Conservation (phyloP, 2,329 filamentous ascomycete species). For the Colletotrichum sp. region DNA sequence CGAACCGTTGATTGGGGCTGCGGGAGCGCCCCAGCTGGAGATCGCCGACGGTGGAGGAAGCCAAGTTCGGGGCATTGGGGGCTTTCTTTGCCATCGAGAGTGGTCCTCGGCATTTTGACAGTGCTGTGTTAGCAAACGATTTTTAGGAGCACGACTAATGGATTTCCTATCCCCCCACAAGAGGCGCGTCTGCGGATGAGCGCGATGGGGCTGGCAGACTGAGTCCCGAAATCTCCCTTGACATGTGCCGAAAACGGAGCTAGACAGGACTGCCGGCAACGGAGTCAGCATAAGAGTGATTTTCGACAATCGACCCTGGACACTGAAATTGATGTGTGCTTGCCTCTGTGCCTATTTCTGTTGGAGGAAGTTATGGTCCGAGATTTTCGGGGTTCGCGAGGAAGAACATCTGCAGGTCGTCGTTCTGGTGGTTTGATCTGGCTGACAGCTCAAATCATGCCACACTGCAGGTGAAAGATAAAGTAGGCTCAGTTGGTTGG, state of each 20-base stretch:
- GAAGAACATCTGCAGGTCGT: neutral
- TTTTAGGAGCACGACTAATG: slow-evolving; percentile 10
- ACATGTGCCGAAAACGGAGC: slow-evolving; percentile 20
- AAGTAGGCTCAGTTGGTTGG: neutral
- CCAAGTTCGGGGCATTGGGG: slow-evolving; percentile 1
- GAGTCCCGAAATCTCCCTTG: slow-evolving; percentile 4
- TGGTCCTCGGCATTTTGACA: neutral
- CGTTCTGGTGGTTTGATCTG: neutral
- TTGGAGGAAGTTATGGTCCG: neutral
- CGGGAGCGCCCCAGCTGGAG: neutral
- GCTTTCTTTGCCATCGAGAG: neutral
- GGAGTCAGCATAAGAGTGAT: neutral
- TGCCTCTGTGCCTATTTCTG: neutral
- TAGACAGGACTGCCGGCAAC: neutral
- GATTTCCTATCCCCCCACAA: neutral
- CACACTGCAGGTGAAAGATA: neutral
- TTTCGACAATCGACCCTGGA: neutral
- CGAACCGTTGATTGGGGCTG: slow-evolving; percentile 3
- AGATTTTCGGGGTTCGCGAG: neutral
- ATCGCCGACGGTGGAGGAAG: slow-evolving; percentile 7
- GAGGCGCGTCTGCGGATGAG: slow-evolving; percentile 1
- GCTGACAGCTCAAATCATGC: neutral
- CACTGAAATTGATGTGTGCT: neutral
- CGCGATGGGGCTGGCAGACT: slow-evolving; percentile 3
- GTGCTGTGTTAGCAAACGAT: slow-evolving; percentile 7